phyloP scores from a whole-genome alignment of 768 basidiomycete genomes.

The Suillus sp. region DNA sequence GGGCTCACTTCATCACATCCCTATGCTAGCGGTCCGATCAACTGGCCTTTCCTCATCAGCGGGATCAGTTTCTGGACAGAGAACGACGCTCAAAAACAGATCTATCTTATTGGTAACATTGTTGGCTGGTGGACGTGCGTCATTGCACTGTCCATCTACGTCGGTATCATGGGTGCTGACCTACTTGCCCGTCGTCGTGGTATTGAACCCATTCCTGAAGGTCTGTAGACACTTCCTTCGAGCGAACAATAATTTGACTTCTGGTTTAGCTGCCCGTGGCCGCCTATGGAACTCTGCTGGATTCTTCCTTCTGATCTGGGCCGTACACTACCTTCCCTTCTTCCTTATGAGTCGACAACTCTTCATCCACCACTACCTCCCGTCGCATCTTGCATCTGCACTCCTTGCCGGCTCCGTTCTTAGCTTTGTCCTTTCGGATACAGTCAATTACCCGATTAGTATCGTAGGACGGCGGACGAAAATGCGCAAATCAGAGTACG shows the following conservation, averaged over 20 bases:
- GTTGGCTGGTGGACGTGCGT: slow-evolving; percentile 95
- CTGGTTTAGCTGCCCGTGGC: slow-evolving; percentile 76
- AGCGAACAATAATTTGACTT: slow-evolving; percentile 9
- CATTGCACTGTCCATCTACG: slow-evolving; percentile 80
- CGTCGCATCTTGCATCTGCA: slow-evolving; percentile 91
- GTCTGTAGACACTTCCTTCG: slow-evolving; percentile 50
- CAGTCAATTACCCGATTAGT: slow-evolving; percentile 90
- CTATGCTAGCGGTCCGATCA: slow-evolving; percentile 93
- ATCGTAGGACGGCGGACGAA: slow-evolving; percentile 68
- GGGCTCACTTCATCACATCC: slow-evolving; percentile 97
- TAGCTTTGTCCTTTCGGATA: slow-evolving; percentile 87
- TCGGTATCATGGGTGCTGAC: slow-evolving; percentile 91
- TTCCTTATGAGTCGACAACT: slow-evolving; percentile 97
- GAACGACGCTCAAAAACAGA: slow-evolving; percentile 81
- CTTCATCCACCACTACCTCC: slow-evolving; percentile 97
- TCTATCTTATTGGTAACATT: slow-evolving; percentile 95
- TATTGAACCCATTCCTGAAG: slow-evolving; percentile 81
- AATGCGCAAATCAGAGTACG: slow-evolving; percentile 51
- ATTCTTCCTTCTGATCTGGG: slow-evolving; percentile 95
- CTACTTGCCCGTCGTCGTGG: slow-evolving; percentile 84
- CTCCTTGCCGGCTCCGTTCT: slow-evolving; percentile 91
- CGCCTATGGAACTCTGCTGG: slow-evolving; percentile 94
- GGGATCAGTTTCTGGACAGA: slow-evolving; percentile 99
- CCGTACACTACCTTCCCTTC: slow-evolving; percentile 94
- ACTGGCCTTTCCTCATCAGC: slow-evolving; percentile 96